Evolutionary conservation across 306 rosid species (phyloP).

Genomic region (Quercus wislizeni): DNA sequence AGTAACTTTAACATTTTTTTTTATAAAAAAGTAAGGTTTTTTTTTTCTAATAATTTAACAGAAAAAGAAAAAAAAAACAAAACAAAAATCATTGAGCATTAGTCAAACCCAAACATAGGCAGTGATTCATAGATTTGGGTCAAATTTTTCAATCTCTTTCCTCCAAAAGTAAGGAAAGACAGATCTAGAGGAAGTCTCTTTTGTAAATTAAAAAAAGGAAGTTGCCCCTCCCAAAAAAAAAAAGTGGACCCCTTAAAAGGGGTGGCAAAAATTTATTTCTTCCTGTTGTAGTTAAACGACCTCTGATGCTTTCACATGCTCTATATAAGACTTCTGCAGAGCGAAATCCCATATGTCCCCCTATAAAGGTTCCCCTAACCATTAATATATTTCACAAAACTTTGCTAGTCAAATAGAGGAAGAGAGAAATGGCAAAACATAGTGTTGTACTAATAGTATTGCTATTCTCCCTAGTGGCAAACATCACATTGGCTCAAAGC

Average conservation of each 20-base stretch:
- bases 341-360: background rate
- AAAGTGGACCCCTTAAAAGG: background rate
- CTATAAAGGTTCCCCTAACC: background rate
- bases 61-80: too few relatives aligned
- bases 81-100: too few relatives aligned
- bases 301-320: background rate
- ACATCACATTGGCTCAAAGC: slow-evolving; percentile 12
- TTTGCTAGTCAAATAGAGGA: too few relatives aligned
- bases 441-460: background rate
- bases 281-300: background rate
- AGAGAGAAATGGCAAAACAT: slow-evolving; percentile 39
- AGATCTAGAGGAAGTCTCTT: too few relatives aligned
- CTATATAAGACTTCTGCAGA: background rate
- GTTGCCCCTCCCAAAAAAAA: background rate
- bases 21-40: too few relatives aligned
- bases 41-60: too few relatives aligned
- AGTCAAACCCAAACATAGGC: too few relatives aligned
- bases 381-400: background rate
- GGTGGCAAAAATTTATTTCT: background rate
- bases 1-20: too few relatives aligned
- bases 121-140: too few relatives aligned
- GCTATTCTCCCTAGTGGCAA: slow-evolving; percentile 11
- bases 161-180: too few relatives aligned
- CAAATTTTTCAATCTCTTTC: too few relatives aligned
- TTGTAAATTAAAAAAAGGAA: too few relatives aligned